A percentile compares a stretch with the other conserved stretches of the same genome.
Evolutionary conservation across 805 yeast genomes (phyloP).

Genomic region (Lachancea sp.): DNA sequence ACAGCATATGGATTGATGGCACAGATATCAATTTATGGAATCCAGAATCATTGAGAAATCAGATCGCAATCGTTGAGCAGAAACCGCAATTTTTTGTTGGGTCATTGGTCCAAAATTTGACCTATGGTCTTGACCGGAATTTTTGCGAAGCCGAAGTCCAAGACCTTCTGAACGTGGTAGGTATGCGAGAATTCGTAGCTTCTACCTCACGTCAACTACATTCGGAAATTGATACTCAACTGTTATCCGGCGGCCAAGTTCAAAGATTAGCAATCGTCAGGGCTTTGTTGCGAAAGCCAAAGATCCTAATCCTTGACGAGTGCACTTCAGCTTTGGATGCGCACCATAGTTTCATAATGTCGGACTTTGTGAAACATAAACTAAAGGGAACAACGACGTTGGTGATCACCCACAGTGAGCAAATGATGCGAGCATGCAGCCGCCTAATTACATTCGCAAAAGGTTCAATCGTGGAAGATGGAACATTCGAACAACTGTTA

Average conservation of each 20-base stretch:
- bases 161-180: conserved; percentile 39
- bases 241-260: conserved; percentile 84
- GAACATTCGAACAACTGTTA: conserved; percentile 32
- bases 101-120: conserved; percentile 60
- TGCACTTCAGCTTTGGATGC: conserved; percentile 84
- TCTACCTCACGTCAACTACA: conserved; percentile 52
- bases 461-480: conserved; percentile 46
- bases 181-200: conserved; percentile 48
- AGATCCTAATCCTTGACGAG: conserved; percentile 69
- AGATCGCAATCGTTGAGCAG: conserved; percentile 71
- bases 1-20: conserved; percentile 41
- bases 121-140: conserved; percentile 44
- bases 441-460: conserved; percentile 41
- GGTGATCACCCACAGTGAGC: conserved; percentile 67
- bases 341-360: conserved; percentile 46
- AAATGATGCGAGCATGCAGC: conserved; percentile 56
- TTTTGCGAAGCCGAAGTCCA: conserved; percentile 35
- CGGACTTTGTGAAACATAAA: conserved; percentile 39
- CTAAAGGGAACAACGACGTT: conserved; percentile 43
- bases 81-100: conserved; percentile 67
- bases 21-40: conserved; percentile 43
- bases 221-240: conserved; percentile 46
- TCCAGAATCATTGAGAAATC: conserved; percentile 42
- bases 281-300: conserved; percentile 64
- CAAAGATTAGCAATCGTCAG: conserved; percentile 83